Evolutionary conservation across 2,329 filamentous ascomycete genomes (phyloP).

Genomic region (Pseudogymnoascus destructans): DNA sequence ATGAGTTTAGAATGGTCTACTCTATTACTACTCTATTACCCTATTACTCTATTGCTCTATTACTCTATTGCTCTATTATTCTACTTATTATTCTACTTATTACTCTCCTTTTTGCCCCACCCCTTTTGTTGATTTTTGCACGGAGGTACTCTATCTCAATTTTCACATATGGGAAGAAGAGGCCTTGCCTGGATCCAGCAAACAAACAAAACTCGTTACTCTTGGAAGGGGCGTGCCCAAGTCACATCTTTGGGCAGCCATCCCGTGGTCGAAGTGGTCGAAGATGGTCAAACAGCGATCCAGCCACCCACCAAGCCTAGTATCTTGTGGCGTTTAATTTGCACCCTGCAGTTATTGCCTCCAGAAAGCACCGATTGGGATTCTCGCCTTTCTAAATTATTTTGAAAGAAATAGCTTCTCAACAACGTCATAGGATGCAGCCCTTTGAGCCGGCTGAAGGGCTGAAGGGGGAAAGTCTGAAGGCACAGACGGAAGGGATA

Average conservation of each 20-base stretch:
- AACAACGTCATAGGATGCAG: background rate
- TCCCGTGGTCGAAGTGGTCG: background rate
- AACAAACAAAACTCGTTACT: background rate
- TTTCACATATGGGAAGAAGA: background rate
- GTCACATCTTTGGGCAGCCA: constrained; percentile 6
- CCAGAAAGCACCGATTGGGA: background rate
- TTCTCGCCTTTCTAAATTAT: background rate
- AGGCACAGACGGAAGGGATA: background rate
- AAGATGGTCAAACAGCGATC: background rate
- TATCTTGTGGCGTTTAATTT: constrained; percentile 4
- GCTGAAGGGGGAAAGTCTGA: background rate
- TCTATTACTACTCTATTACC: background rate
- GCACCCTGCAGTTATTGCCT: constrained; percentile 6
- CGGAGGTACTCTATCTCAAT: background rate
- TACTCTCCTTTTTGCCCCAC: background rate
- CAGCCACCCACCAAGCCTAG: background rate
- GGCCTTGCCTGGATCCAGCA: background rate
- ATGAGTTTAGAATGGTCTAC: background rate
- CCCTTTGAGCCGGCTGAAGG: background rate
- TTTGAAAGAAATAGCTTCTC: constrained; percentile 2
- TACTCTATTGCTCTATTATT: background rate
- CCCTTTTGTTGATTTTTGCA: background rate
- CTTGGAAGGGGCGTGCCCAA: constrained; percentile 8
- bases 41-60: too few species aligned
- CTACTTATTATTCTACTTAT: background rate